A percentile compares a stretch with the other conserved stretches of the same genome.
Evolutionary conservation across 257 asterid species (phyloP).

Genomic region (Nicotiana undulata): DNA sequence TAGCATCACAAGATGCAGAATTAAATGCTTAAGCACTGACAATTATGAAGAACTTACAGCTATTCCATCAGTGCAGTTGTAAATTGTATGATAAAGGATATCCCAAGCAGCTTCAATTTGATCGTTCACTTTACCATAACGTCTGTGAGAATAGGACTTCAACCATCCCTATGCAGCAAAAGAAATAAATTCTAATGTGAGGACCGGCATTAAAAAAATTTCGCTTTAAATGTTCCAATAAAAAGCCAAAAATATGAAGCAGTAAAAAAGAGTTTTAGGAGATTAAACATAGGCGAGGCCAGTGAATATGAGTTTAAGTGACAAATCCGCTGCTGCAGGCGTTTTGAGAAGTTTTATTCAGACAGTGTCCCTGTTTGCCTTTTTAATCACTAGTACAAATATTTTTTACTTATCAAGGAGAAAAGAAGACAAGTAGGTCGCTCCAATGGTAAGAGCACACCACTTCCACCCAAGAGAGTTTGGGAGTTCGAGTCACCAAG

Average conservation of each 20-base stretch:
- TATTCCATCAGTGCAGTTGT: slow-evolving; percentile 92
- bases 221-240: neutral
- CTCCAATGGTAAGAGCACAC: neutral
- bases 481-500: neutral
- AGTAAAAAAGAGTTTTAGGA: neutral
- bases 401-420: neutral
- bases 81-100: slow-evolving; percentile 70
- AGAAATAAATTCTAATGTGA: neutral
- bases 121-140: slow-evolving; percentile 67
- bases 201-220: neutral
- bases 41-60: slow-evolving; percentile 49
- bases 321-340: neutral
- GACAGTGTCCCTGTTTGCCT: neutral
- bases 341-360: neutral
- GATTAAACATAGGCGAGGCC: neutral
- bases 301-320: neutral
- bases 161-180: slow-evolving; percentile 72
- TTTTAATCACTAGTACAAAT: neutral
- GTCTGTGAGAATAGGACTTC: slow-evolving; percentile 63
- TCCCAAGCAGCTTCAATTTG: slow-evolving; percentile 82
- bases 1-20: neutral
- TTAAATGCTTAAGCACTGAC: neutral
- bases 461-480: neutral
- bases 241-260: neutral
- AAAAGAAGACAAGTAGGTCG: neutral